Percentiles rank a stretch among this genome's conserved stretches.
Evolutionary conservation across 768 basidiomycete species (phyloP).

Genomic region (Pleurotus citrinopileatus): DNA sequence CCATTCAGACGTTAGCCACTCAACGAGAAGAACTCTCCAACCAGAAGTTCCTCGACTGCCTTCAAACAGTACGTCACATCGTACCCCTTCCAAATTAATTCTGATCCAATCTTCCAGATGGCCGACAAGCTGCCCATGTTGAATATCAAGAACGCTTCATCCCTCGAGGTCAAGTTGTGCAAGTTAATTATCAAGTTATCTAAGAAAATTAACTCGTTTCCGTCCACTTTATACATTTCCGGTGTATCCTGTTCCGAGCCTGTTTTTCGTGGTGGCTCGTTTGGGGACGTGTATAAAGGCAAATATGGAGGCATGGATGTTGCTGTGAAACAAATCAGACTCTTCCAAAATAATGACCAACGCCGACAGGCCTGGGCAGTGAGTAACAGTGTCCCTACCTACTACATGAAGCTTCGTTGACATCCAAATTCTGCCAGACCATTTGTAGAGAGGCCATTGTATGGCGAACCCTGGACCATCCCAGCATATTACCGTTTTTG

Average conservation of each 20-base stretch:
- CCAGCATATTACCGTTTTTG: conserved; percentile 24
- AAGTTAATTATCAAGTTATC: conserved; percentile 1
- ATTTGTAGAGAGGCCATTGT: conserved; percentile 24
- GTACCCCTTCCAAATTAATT: neutral
- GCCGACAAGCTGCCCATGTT: conserved; percentile 1
- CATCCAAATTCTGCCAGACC: no score
- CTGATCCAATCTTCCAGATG: neutral
- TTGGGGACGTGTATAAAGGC: conserved; percentile 20
- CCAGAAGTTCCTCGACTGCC: neutral
- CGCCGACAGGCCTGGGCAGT: conserved; percentile 18
- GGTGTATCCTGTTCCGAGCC: conserved; percentile 18
- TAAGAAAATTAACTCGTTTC: conserved; percentile 16
- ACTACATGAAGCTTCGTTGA: no score
- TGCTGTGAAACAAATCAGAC: conserved; percentile 24
- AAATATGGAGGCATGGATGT: conserved; percentile 18
- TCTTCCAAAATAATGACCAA: conserved; percentile 18
- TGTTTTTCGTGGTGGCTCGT: conserved; percentile 22
- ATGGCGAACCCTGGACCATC: conserved; percentile 24
- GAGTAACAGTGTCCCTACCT: no score
- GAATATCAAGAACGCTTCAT: neutral
- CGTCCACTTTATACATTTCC: conserved; percentile 19
- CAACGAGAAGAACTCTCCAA: neutral
- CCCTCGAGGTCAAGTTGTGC: conserved; percentile 9
- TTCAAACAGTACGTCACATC: neutral
- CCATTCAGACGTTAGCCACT: neutral